A percentile compares a stretch with the other conserved stretches of the same genome.
Evolutionary conservation across 208 protist species (phyloP).

Genomic region (Porcisia deanei): DNA sequence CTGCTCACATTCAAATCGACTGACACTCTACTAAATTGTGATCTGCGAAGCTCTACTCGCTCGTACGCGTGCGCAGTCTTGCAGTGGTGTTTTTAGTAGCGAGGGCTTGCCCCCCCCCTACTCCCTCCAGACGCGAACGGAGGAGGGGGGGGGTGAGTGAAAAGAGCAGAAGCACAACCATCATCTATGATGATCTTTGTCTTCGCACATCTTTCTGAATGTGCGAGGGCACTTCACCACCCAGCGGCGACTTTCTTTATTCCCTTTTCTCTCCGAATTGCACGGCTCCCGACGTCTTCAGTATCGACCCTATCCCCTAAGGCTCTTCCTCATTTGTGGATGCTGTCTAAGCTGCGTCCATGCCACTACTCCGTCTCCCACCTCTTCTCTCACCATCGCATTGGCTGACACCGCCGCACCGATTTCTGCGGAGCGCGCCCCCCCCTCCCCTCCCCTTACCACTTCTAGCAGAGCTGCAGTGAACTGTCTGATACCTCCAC

Average conservation of each 20-base stretch:
- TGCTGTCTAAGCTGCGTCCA: background rate
- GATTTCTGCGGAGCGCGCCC: background rate
- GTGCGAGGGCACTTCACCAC: background rate
- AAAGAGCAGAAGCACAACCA: background rate
- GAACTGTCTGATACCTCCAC: background rate
- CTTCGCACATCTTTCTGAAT: background rate
- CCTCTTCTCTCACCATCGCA: background rate
- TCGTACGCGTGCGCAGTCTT: background rate
- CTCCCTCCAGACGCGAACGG: too few species aligned
- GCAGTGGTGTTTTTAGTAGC: background rate
- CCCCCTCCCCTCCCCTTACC: background rate
- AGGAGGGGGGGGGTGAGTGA: too few species aligned
- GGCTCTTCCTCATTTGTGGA: background rate
- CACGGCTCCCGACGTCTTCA: background rate
- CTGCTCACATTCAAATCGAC: background rate
- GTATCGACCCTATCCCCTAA: background rate
- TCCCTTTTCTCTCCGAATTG: background rate
- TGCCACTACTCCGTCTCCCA: background rate
- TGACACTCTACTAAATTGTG: background rate
- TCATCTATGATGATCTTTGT: background rate
- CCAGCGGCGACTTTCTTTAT: background rate
- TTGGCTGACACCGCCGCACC: background rate
- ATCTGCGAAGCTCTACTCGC: background rate
- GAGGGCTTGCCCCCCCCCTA: background rate
- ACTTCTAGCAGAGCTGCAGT: background rate